Evolutionary conservation across 2,329 filamentous ascomycete genomes (phyloP).

Genomic region (Xylaria hypoxylon): DNA sequence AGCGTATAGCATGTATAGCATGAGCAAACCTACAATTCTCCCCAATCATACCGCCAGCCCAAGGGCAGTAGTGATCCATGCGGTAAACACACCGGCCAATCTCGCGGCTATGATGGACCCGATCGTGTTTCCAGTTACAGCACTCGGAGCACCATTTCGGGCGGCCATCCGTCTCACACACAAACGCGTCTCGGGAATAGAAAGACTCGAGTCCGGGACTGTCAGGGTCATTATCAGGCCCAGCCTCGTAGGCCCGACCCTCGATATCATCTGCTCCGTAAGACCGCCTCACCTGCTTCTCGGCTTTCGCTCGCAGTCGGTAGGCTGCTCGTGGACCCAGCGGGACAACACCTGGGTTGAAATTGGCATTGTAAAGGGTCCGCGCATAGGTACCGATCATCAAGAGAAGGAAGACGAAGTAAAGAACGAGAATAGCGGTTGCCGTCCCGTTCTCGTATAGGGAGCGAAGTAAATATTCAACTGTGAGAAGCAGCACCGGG

Average conservation of each 20-base stretch:
- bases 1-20: background rate
- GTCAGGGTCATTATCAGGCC: constrained; percentile 64
- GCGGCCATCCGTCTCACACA: constrained; percentile 84
- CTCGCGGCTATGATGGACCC: constrained; percentile 87
- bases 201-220: constrained; percentile 78
- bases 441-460: constrained; percentile 66
- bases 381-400: constrained; percentile 77
- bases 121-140: constrained; percentile 87
- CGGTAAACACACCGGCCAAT: constrained; percentile 83
- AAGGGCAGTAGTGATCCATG: constrained; percentile 97
- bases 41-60: constrained; percentile 92
- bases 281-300: constrained; percentile 41
- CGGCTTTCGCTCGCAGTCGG: constrained; percentile 46
- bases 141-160: constrained; percentile 89
- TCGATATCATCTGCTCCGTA: constrained; percentile 49
- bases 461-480: constrained; percentile 74
- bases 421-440: constrained; percentile 76
- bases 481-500: constrained; percentile 55
- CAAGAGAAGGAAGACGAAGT: constrained; percentile 76
- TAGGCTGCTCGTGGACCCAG: constrained; percentile 61
- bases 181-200: constrained; percentile 84
- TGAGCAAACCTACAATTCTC: constrained; percentile 71
- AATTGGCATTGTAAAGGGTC: constrained; percentile 73
- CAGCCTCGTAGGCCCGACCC: constrained; percentile 51
- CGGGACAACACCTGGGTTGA: constrained; percentile 79